Base-by-base conservation (phyloP, 75 land plant genomes). In the Larix kaempferi region DNA sequence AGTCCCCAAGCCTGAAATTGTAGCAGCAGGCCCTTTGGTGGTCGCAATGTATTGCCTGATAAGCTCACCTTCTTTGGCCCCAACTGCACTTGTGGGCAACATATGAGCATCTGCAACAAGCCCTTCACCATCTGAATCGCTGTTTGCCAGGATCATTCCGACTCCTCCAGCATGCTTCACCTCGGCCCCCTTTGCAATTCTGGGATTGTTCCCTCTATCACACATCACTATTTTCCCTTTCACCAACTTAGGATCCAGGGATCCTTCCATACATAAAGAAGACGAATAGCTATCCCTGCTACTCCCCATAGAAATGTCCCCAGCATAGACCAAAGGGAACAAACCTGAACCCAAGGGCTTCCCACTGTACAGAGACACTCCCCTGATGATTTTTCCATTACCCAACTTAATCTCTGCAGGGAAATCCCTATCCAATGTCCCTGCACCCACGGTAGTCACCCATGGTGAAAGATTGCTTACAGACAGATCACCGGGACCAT, bases 381-480 rank as follows among this genome's bases (percentile, higher is more conserved):
- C 99, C 56, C 39, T 44, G 35, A 88, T 35, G 22, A 73, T 56
- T 62, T 78, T 62, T 5, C 99, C 98, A 78, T 97, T 82, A 10
- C 90, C 94, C 59, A 97, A 90, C 5, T 73, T 59, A 3, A 97
- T 83, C 12, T 89, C 83, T 1, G 99, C 95, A 7, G 99, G 99
- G 84, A 97, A 97, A 63, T 78, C 82, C 69, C 99, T 80, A 75
- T 97, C 99, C 56, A 97, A 83, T n/a, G 99, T 93, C 23, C 98
- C 94, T 14, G 96, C 99, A 0, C 94, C 99, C 26, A 97, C 98
- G 13, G 98, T 90, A 27, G 91, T 87, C 16, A 95, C 55, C 99
- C 99, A 97, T 2, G 99, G 99, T 5, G 99, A 92, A 16, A 95
- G 83, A 76, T 97, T 97, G 11, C 94, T 88, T 0, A 97, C 99